Evolutionary conservation across 2,329 filamentous ascomycete genomes (phyloP).

Genomic region (Tolypocladium cylindrosporum): DNA sequence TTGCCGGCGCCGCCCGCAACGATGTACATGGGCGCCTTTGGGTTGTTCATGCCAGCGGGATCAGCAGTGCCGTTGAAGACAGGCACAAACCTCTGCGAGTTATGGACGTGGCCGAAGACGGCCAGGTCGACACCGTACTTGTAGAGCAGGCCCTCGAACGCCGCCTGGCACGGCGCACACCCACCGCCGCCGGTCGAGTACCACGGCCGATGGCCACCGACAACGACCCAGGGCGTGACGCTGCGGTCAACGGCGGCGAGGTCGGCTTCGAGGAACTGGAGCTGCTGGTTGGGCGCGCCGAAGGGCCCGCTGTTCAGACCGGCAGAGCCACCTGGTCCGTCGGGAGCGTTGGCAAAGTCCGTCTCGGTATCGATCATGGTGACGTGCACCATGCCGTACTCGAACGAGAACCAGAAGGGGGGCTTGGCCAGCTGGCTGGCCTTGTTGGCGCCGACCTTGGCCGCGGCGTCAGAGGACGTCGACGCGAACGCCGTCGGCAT

Average conservation of each 20-base stretch:
- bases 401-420: conserved; percentile 15
- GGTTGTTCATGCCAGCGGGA: conserved; percentile 24
- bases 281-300: conserved; percentile 36
- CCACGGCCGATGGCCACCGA: conserved; percentile 33
- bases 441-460: conserved; percentile 32
- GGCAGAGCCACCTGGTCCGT: conserved; percentile 11
- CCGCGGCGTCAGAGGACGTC: conserved; percentile 29
- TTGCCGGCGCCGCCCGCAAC: conserved; percentile 46
- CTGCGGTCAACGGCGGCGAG: conserved; percentile 44
- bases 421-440: conserved; percentile 24
- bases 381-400: conserved; percentile 18
- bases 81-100: conserved; percentile 42
- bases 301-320: conserved; percentile 38
- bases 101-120: conserved; percentile 49
- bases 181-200: conserved; percentile 27
- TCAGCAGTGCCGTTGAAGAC: conserved; percentile 25
- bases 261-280: conserved; percentile 44
- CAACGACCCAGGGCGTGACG: conserved; percentile 36
- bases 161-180: conserved; percentile 37
- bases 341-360: conserved; percentile 18
- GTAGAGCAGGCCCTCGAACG: conserved; percentile 44
- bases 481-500: conserved; percentile 43
- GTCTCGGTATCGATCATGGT: conserved; percentile 24
- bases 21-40: conserved; percentile 21
- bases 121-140: conserved; percentile 46